Evolutionary conservation across 2,329 filamentous ascomycete species (phyloP), one percentile per base, ranked within the genome.

Genomic region (Penicillium polonicum): DNA sequence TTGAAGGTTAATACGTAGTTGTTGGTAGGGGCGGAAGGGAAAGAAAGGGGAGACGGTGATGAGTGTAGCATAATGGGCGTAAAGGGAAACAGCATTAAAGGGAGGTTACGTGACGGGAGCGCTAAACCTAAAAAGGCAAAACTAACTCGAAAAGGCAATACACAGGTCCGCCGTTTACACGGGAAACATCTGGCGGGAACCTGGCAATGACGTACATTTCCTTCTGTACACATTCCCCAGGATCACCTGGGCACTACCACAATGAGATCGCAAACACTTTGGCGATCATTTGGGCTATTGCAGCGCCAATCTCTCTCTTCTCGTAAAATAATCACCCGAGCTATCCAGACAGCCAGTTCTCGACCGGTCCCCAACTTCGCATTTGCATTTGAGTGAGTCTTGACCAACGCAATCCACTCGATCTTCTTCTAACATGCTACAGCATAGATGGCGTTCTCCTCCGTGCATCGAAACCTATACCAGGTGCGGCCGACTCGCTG

Each of bases 361-460:
- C 55, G 66, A 27, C 68, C 63, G 33, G 56, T 74, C 33, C 76
- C 77, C 5, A 70, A 74, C 58, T 78, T 78, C 64, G 76, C 75
- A 15, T 79, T 79, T 65, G 76, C 76, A 36, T 77, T 79, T 60
- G 77, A 79, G 77, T 79, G 71, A 68, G 72, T 68, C 55, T 44
- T 59, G 57, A 56, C 50, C 44, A 55, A 31, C 33, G 5, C 27
- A 45, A 52, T 42, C 38, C 42, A 17, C 35, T 49, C 51, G 49
- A 48, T 62, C 56, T 65, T 60, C 57, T 67, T 61, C 65, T 38
- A 1, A 8, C 15, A 23, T 35, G 1, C 1, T 17, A 15, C 63
- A 89, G 85, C 74, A 96, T 99, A 71, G 94, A 99, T 74, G 94
- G 94, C 55, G 94, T 99, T n/a, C 85, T 99, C 21, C 83, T 97